phyloP scores from a whole-genome alignment of 192 early-diverging fungal genomes.

The Geosiphon pyriformis region DNA sequence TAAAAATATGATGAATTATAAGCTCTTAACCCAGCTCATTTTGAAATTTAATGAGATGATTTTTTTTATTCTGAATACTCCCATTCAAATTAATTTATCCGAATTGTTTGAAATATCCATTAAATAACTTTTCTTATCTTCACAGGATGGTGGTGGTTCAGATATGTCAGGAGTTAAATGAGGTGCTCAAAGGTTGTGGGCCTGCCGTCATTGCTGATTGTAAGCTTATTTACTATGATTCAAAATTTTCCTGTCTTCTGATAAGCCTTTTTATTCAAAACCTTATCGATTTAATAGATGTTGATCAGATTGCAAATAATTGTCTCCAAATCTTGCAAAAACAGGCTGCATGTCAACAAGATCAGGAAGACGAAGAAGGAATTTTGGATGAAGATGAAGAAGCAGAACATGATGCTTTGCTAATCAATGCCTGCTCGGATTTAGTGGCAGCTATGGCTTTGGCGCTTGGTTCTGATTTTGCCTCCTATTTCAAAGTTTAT shows the following conservation, averaged over 20 bases:
- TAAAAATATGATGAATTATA: constrained; percentile 27
- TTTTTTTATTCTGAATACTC: constrained; percentile 12
- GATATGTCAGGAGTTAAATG: constrained; percentile 66
- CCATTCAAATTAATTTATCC: not conserved
- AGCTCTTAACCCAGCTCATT: constrained; percentile 39
- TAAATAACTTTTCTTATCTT: constrained; percentile 19
- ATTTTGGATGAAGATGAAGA: constrained; percentile 75
- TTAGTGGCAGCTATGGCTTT: constrained; percentile 71
- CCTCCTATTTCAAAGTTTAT: constrained; percentile 69
- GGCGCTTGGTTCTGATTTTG: constrained; percentile 71
- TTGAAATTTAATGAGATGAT: constrained; percentile 29
- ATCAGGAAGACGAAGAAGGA: constrained; percentile 58
- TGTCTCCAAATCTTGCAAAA: constrained; percentile 59
- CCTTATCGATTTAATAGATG: constrained; percentile 12
- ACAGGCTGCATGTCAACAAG: constrained; percentile 68
- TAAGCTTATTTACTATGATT: constrained; percentile 30
- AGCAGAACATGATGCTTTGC: constrained; percentile 76
- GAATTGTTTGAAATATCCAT: not conserved
- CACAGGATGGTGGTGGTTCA: constrained; percentile 76
- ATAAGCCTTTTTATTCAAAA: not conserved
- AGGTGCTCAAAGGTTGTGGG: constrained; percentile 67
- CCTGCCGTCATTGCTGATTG: constrained; percentile 59
- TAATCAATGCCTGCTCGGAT: constrained; percentile 76
- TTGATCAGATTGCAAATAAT: constrained; percentile 13
- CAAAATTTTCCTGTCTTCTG: too few relatives aligned